Evolutionary conservation across 179 eudicot genomes (phyloP).

Genomic region (Patellifolia procumbens): DNA sequence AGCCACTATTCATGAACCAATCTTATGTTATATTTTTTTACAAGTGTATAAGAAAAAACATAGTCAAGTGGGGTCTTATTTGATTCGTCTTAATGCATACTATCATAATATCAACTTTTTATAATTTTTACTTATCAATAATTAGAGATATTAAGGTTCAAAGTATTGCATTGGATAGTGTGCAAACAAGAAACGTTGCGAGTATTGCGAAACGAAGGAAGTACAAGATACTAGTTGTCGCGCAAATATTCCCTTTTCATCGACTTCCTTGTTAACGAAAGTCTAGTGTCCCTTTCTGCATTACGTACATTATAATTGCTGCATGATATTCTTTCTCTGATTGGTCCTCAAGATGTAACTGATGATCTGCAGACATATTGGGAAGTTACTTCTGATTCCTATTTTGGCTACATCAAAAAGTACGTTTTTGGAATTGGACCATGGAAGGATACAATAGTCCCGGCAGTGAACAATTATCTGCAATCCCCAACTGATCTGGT

Average conservation of each 20-base stretch:
- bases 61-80: too few relatives aligned
- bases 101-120: too few relatives aligned
- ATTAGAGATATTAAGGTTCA: too few relatives aligned
- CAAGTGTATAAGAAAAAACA: too few relatives aligned
- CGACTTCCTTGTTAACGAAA: neutral
- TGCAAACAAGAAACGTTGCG: too few relatives aligned
- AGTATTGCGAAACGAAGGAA: too few relatives aligned
- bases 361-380: conserved; percentile 54
- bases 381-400: conserved; percentile 87
- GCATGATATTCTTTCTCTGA: neutral
- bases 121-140: too few relatives aligned
- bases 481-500: conserved; percentile 76
- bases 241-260: neutral
- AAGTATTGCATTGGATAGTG: too few relatives aligned
- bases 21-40: too few relatives aligned
- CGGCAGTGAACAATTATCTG: conserved; percentile 56
- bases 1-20: too few relatives aligned
- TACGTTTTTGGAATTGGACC: conserved; percentile 93
- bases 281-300: neutral
- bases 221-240: neutral
- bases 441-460: conserved; percentile 81
- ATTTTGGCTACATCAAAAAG: conserved; percentile 65
- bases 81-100: too few relatives aligned
- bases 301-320: neutral
- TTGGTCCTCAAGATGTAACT: neutral